Base-by-base conservation (phyloP, 2,329 filamentous ascomycete species). In the Diaporthe aspalathi region DNA sequence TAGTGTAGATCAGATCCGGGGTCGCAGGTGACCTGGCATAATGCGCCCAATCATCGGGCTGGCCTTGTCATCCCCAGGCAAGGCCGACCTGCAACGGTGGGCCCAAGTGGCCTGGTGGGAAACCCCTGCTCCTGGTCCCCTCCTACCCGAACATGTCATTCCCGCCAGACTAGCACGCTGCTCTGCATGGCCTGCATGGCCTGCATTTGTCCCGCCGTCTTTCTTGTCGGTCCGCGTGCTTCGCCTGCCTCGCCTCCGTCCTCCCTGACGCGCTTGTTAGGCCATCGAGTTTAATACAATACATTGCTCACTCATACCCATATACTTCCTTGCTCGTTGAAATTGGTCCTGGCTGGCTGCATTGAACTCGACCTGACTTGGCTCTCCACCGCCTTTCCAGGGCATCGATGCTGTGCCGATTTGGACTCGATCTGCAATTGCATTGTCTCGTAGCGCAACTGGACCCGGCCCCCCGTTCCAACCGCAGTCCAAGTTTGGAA, bases 1-100 rank as follows among this genome's bases (percentile, higher is more conserved):
- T n/a, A n/a, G n/a, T n/a, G 60, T 38, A 65, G 60, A 65, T 50
- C 60, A 65, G 45, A 65, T 65, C 60, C 60, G 60, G 45, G 45
- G 45, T 50, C 60, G 45, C 60, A 65, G 45, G 60, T 65, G 60
- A 65, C 60, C 60, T 45, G 60, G 60, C 45, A 65, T 50, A 38
- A 65, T 50, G 29, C 16, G 45, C 60, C 60, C 60, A 63, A 63
- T 63, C 60, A 63, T 49, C 27, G 60, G 12, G 27, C 40, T 63
- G 43, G 60, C 60, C 60, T 63, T 63, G 60, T 63, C 60, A 49
- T 63, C 35, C 49, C 35, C 35, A 38, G 35, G 35, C 35, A 7
- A 38, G 35, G 32, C 9, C 9, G 32, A 35, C 5, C 43, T 63
- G 43, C 57, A 63, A 47, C 57, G 57, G 57, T 63, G 57, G 57